phyloP scores from a whole-genome alignment of 306 rosid species.

The Trichosanthes truncata region DNA sequence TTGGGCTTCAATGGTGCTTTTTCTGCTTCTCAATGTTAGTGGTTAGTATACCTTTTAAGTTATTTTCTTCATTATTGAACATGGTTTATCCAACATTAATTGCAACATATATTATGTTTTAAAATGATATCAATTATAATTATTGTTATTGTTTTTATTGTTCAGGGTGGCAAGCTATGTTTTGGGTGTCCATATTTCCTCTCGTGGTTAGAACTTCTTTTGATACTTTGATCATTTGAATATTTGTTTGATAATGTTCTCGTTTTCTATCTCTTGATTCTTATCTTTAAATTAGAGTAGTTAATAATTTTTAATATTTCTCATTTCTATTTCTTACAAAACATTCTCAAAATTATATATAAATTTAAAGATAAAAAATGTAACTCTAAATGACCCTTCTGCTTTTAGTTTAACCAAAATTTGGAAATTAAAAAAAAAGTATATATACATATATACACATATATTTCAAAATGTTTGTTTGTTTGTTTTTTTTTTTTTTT shows the following conservation, averaged over 20 bases:
- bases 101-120: background rate
- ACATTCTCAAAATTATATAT: no score
- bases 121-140: background rate
- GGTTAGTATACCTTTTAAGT: constrained; percentile 39
- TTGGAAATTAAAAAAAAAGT: no score
- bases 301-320: no score
- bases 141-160: constrained; percentile 8
- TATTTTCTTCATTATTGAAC: background rate
- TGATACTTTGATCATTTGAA: background rate
- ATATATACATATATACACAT: no score
- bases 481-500: background rate
- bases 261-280: background rate
- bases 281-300: no score
- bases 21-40: constrained; percentile 72
- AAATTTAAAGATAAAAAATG: no score
- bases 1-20: constrained; percentile 77
- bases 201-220: constrained; percentile 36
- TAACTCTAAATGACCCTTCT: no score
- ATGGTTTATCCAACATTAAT: background rate
- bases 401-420: no score
- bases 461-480: no score
- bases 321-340: no score
- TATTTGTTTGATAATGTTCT: background rate
- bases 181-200: constrained; percentile 68
- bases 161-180: constrained; percentile 70